A percentile compares a stretch with the other conserved stretches of the same genome.
These are phyloP conservation scores for Pseudogymnoascus sp. DNA, from an alignment of 2,329 filamentous ascomycete species.

Conservation along the genomic window DNA sequence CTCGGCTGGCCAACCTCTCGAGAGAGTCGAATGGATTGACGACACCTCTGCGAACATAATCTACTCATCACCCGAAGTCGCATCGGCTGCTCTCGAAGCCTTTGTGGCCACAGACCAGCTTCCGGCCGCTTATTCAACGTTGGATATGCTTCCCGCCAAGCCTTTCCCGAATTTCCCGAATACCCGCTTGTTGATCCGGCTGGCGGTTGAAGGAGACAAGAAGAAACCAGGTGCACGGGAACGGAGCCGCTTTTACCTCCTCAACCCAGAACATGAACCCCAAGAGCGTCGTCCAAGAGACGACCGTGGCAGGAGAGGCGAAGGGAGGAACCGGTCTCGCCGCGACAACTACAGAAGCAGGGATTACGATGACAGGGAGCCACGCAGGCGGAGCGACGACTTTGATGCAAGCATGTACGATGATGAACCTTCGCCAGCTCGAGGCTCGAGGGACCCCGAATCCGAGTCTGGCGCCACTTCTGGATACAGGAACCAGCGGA, in stretches of 20 bases:
- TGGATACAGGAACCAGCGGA: constrained; percentile 26
- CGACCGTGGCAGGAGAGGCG: constrained; percentile 36
- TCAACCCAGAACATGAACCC: constrained; percentile 83
- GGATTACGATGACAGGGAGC: constrained; percentile 40
- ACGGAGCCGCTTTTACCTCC: constrained; percentile 82
- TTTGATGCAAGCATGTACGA: constrained; percentile 81
- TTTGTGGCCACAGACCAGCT: constrained; percentile 45
- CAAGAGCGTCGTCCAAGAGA: constrained; percentile 59
- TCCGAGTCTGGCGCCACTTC: constrained; percentile 16
- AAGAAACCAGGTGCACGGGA: constrained; percentile 73
- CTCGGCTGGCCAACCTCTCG: constrained; percentile 47
- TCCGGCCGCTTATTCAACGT: constrained; percentile 33
- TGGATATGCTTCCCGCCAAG: constrained; percentile 65
- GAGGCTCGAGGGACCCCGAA: constrained; percentile 24
- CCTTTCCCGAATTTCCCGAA: constrained; percentile 60
- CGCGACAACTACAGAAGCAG: constrained; percentile 56
- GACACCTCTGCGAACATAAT: constrained; percentile 84
- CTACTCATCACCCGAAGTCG: constrained; percentile 52
- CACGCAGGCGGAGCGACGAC: constrained; percentile 34
- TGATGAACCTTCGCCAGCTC: constrained; percentile 34
- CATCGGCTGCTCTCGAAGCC: constrained; percentile 47
- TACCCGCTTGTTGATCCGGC: constrained; percentile 61
- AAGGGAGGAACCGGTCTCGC: constrained; percentile 24
- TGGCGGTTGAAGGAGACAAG: constrained; percentile 66
- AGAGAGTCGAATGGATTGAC: constrained; percentile 86